Base-by-base conservation (phyloP, 2,329 filamentous ascomycete genomes). In the Aspergillus terreus region DNA sequence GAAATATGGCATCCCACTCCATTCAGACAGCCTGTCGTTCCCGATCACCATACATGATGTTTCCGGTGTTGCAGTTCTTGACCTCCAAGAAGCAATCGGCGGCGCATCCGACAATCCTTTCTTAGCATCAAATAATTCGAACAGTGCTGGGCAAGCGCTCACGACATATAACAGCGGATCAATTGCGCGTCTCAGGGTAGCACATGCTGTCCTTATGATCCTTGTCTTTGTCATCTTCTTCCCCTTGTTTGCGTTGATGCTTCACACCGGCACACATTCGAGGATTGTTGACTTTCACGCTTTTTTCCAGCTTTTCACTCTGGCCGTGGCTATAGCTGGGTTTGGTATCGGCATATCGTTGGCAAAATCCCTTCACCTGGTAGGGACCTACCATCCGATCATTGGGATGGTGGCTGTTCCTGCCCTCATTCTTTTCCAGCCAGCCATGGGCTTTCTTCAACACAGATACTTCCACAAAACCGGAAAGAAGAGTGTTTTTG, bases 351-450 rank as follows among this genome's bases (percentile, higher is more conserved):
- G 81, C 4, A 65, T 82, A 40, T 75, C 74, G 25, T 63, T 83
- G 12, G 78, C 76, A 2, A 67, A 61, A 1, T 62, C 73, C 12
- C 56, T 74, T 19, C 56, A 60, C 11, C 49, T 74, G 51, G 51
- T 78, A 9, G 52, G 67, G 44, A 61, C 68, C 41, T 67, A 76
- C 42, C 81, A 83, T 55, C 70, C 77, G 1, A 72, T 81, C 56
- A 79, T 83, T 46, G 81, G 81, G n/a, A 72, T 80, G 6, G 61
- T 82, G 11, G 71, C 81, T 3, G 67, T 83, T 35, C 65, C 67
- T 1, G 56, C 71, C 5, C 63, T 87, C 1, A 72, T 87, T 2
- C 70, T 84, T 10, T 78, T 85, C 56, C 78, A 82, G 55, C 81
- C 80, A 0, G 61, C 76, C 2, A 67, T 81, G 32, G 81, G 81